These are phyloP conservation scores for Penstemon newberryi DNA, from an alignment of 257 asterid species.

Conservation along the genomic window DNA sequence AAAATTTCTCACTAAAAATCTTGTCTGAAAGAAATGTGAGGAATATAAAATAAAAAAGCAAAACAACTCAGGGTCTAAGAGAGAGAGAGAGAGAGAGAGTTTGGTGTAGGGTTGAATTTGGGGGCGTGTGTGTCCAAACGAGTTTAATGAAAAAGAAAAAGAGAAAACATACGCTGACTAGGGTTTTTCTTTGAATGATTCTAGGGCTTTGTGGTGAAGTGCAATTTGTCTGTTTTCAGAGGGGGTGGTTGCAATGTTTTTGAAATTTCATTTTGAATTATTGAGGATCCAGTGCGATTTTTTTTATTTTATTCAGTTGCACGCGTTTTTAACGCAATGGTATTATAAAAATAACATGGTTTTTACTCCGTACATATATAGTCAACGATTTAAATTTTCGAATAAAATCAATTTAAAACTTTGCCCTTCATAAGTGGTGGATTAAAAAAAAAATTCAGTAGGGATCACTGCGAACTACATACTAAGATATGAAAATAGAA, in stretches of 20 bases:
- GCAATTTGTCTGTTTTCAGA: background rate
- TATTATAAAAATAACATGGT: too few relatives aligned
- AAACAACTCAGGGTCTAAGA: constrained; percentile 22
- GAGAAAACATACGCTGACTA: constrained; percentile 4
- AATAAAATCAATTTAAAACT: too few relatives aligned
- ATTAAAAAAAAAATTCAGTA: too few relatives aligned
- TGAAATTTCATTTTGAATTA: constrained; percentile 7
- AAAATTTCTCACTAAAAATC: constrained; percentile 16
- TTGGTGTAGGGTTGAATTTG: constrained; percentile 51
- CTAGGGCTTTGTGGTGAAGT: constrained; percentile 40
- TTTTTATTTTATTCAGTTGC: too few relatives aligned
- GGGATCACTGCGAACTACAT: too few relatives aligned
- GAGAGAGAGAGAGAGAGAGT: constrained; percentile 33
- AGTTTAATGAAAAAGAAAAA: background rate
- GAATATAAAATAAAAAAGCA: constrained; percentile 3
- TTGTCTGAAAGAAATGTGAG: constrained; percentile 11
- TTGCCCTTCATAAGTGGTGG: too few relatives aligned
- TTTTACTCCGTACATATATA: too few relatives aligned
- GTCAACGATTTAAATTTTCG: too few relatives aligned
- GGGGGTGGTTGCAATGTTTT: constrained; percentile 27
- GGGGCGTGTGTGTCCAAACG: constrained; percentile 41
- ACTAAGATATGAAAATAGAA: too few relatives aligned
- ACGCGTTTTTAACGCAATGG: too few relatives aligned
- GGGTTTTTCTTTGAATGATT: constrained; percentile 26
- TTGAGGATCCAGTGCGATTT: constrained; percentile 28